Evolutionary conservation across 2,329 filamentous ascomycete genomes (phyloP), one percentile per base, ranked within the genome.

Genomic region (Tolypocladium sp.): DNA sequence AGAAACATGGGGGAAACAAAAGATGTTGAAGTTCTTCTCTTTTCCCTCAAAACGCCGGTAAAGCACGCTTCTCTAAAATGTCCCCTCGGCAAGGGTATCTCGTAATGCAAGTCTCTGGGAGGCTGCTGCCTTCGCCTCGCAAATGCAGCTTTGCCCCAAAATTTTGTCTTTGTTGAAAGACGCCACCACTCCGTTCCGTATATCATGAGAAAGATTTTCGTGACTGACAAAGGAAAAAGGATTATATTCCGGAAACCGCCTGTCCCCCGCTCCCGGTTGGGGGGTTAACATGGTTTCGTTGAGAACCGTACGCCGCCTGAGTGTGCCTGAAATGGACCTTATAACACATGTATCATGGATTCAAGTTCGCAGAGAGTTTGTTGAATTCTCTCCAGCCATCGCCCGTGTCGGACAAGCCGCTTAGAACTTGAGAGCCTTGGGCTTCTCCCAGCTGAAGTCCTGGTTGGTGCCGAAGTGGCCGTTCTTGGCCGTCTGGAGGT

Each of bases 401-500:
- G 49, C 58, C 37, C 27, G 56, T 13, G 44, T 13, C 57, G 56
- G n/a, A 41, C 46, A 55, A 59, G 60, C 56, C 63, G 70, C 76
- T 85, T 96, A 97, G 79, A 91, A 89, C 80, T 90, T 92, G 73
- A 99, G 90, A 68, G 82, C 71, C 90, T 96, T 97, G 73, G 94
- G 93, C 86, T 97, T 86, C 87, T 99, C 94, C 94, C 94, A 99
- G 79, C 82, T 86, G 86, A 99, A 99, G 77, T 77, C 82, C 86
- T 96, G 94, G 90, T 97, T 94, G 79, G 92, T 96, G 67, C 83
- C 83, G 80, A 99, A 99, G 86, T 99, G 94, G 70, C 94, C 94
- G 82, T 97, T 97, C 90, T 97, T 97, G 80, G 94, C 94, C 60
- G 94, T 99, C 83, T 93, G 85, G 85, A 87, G 87, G 88, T 99